Conservation (phyloP, 2,329 filamentous ascomycete genomes). For the Dryadomyces quercus-mongolicae region DNA sequence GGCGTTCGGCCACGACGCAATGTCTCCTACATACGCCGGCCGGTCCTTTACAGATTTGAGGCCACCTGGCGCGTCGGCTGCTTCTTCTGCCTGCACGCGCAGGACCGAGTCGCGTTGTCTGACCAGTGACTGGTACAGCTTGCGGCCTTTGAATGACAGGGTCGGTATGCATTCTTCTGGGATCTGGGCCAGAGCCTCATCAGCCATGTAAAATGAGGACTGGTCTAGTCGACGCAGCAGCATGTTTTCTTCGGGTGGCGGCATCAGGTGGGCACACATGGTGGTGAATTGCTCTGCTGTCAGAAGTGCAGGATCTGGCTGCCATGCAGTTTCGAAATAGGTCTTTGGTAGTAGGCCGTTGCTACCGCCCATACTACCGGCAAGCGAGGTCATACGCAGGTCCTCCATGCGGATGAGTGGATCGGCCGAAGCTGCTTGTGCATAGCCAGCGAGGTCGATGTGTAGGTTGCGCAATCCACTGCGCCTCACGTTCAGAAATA, state of each 20-base stretch:
- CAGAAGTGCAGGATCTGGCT: constrained; percentile 8
- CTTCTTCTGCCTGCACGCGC: constrained; percentile 1
- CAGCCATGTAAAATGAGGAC: constrained; percentile 11
- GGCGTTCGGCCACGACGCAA: constrained; percentile 9
- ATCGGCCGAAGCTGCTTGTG: neutral
- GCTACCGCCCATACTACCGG: constrained; percentile 6
- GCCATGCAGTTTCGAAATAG: constrained; percentile 10
- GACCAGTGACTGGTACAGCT: constrained; percentile 8
- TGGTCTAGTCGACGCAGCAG: constrained; percentile 9
- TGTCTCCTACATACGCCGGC: constrained; percentile 4
- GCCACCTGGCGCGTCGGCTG: neutral
- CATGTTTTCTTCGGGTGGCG: constrained; percentile 4
- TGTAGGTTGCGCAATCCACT: constrained; percentile 12
- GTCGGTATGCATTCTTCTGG: neutral
- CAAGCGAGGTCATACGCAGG: constrained; percentile 12
- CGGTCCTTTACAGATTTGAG: neutral
- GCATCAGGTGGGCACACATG: constrained; percentile 9
- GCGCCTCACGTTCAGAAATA: constrained; percentile 8
- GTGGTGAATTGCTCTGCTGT: constrained; percentile 6
- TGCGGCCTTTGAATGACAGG: constrained; percentile 8
- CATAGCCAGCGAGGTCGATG: constrained; percentile 11
- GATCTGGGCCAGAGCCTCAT: constrained; percentile 5
- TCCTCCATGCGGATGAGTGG: constrained; percentile 12
- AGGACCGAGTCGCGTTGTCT: constrained; percentile 9
- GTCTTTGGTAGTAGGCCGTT: constrained; percentile 7